A percentile compares a stretch with the other conserved stretches of the same genome.
Evolutionary conservation across 2,329 filamentous ascomycete species (phyloP).

Genomic region (Akanthomyces muscarius): DNA sequence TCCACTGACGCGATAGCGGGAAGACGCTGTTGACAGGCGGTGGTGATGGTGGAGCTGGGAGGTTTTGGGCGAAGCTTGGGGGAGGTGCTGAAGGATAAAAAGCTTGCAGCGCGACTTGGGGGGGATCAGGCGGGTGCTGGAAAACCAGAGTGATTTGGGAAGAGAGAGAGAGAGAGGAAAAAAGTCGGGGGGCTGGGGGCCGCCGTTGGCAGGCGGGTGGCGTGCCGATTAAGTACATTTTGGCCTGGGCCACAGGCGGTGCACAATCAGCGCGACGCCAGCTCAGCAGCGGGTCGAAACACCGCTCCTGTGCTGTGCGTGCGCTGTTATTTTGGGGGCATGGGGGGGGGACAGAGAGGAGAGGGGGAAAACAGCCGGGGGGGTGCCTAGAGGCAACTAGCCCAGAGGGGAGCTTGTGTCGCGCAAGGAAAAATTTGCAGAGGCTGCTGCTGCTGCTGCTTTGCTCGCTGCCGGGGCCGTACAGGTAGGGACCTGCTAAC

Average conservation of each 20-base stretch:
- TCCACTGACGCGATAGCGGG: conserved; percentile 17
- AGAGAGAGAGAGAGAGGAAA: conserved; percentile 6
- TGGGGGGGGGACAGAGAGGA: not conserved
- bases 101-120: conserved; percentile 25
- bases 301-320: not conserved
- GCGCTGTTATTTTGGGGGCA: not conserved
- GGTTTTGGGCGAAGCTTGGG: conserved; percentile 22
- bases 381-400: not conserved
- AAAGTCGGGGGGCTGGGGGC: conserved; percentile 23
- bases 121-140: conserved; percentile 27
- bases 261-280: conserved; percentile 28
- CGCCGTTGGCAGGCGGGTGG: conserved; percentile 27
- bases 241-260: conserved; percentile 17
- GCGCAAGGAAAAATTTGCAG: not conserved
- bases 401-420: not conserved
- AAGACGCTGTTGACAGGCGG: conserved; percentile 19
- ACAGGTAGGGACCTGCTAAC: not conserved
- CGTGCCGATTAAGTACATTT: conserved; percentile 35
- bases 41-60: conserved; percentile 23
- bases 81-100: conserved; percentile 21
- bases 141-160: conserved; percentile 25
- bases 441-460: not conserved
- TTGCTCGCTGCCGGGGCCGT: not conserved
- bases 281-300: not conserved
- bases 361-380: not conserved